Conservation (phyloP, 345 rosid genomes). For the Clarkia xantiana region DNA sequence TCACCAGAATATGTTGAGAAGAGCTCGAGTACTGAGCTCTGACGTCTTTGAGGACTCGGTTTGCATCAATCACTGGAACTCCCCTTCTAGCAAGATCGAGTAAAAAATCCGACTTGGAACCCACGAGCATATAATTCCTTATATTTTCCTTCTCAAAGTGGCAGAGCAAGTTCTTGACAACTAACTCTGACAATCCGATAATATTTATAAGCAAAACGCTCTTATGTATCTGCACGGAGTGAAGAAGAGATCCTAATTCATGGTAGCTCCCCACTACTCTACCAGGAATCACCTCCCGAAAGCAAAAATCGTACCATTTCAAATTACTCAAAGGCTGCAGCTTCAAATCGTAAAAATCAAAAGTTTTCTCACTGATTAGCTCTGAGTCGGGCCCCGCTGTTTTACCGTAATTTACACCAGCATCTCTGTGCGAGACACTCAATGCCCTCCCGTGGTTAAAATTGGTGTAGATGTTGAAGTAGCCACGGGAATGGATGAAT, state of each 20-base stretch:
- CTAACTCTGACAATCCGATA: conserved; percentile 30
- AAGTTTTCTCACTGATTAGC: conserved; percentile 33
- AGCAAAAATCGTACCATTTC: conserved; percentile 95
- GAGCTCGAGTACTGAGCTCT: conserved; percentile 16
- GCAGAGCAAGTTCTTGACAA: conserved; percentile 64
- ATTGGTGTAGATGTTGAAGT: conserved; percentile 75
- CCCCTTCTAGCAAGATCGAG: conserved; percentile 86
- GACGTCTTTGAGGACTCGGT: conserved; percentile 23
- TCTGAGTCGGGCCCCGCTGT: conserved; percentile 82
- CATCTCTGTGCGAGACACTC: conserved; percentile 87
- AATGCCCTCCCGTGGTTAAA: conserved; percentile 58
- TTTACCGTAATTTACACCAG: conserved; percentile 83
- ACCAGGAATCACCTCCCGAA: conserved; percentile 60
- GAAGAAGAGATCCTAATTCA: conserved; percentile 53
- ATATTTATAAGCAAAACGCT: conserved; percentile 46
- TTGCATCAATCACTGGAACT: conserved; percentile 59
- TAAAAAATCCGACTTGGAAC: conserved; percentile 39
- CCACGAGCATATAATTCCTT: conserved; percentile 45
- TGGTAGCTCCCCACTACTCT: conserved; percentile 44
- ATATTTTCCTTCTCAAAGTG: conserved; percentile 60
- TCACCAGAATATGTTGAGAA: conserved; percentile 30
- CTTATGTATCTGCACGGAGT: conserved; percentile 40
- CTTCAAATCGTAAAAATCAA: conserved; percentile 25
- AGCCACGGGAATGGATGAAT: conserved; percentile 59
- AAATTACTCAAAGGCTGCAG: conserved; percentile 45